Conservation (phyloP, 768 basidiomycete species). For the Lactarius akahatsu region DNA sequence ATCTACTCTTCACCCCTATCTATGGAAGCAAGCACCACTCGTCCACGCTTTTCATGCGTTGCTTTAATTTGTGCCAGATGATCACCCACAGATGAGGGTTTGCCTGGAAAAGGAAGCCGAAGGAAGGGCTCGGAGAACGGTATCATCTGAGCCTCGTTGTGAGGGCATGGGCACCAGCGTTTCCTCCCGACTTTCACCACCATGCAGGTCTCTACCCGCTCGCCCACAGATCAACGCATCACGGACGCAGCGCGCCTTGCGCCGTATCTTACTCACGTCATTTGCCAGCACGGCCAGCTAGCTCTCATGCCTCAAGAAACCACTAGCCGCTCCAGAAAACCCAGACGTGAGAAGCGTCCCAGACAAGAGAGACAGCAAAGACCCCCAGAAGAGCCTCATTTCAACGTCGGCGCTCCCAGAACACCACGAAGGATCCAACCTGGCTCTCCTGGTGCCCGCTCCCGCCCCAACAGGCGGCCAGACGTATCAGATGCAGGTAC, state of each 20-base stretch:
- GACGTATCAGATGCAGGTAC: constrained; percentile 38
- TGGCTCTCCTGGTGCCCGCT: constrained; percentile 25
- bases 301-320: constrained; percentile 53
- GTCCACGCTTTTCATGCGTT: constrained; percentile 9
- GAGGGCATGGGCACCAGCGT: constrained; percentile 29
- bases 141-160: constrained; percentile 29
- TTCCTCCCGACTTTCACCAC: constrained; percentile 27
- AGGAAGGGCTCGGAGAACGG: constrained; percentile 15
- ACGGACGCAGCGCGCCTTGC: constrained; percentile 37
- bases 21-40: too few relatives aligned
- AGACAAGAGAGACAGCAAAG: constrained; percentile 22
- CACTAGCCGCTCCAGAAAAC: constrained; percentile 47
- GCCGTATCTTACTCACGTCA: constrained; percentile 59
- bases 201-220: constrained; percentile 30
- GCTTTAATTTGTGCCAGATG: constrained; percentile 18
- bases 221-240: constrained; percentile 30
- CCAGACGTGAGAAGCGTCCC: constrained; percentile 35
- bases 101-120: constrained; percentile 24
- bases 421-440: constrained; percentile 23
- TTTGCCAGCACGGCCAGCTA: constrained; percentile 53
- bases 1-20: not conserved
- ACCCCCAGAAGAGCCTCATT: constrained; percentile 28
- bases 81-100: constrained; percentile 7
- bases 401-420: constrained; percentile 28
- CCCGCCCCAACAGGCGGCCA: constrained; percentile 26